Base-by-base conservation (phyloP, 768 basidiomycete species). In the Russula abietina region DNA sequence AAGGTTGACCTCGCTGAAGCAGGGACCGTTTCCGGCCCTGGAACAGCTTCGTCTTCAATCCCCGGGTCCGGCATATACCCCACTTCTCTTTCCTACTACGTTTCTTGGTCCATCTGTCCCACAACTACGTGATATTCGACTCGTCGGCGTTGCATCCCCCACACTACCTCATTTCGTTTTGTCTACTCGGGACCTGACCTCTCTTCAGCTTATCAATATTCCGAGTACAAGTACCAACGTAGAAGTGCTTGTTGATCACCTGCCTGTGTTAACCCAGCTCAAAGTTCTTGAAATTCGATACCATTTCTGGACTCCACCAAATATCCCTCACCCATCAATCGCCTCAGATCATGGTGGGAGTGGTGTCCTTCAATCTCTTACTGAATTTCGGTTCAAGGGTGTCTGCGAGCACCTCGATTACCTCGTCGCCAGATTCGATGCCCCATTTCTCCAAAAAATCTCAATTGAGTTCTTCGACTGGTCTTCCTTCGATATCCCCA, bases 311-410 rank as follows among this genome's bases (percentile, higher is more conserved):
- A 41, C 39, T 55, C 24, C 41, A 9, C 2, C 17, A 3, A 41
- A 17, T 9, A 19, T 5, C 10, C 2, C 39, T 30, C 38, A 10
- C 17, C 26, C 26, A 43, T 17, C 54, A 6, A 11, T 17, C 26
- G 11, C 39, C 38, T 5, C 39, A 41, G 19, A 17, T n/a, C 4
- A 22, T 41, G 32, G n/a, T n/a, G n/a, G n/a, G n/a, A n/a, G n/a
- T n/a, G n/a, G 12, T 1, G 17, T 52, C 41, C 59, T 59, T 24
- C 39, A 50, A 19, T 30, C 22, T 33, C 58, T 59, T 16, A 9
- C 58, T 16, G 58, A 59, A 33, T 52, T 55, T 45, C 51, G 32
- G 22, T 60, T 60, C 43, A 54, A 12, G 39, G 54, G 54, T 28
- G 8, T 26, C 24, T 41, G 54, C 54, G 54, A 55, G 26, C 41